Base-by-base conservation (phyloP, 192 early-diverging fungal genomes). In the Entomortierella parvispora region DNA sequence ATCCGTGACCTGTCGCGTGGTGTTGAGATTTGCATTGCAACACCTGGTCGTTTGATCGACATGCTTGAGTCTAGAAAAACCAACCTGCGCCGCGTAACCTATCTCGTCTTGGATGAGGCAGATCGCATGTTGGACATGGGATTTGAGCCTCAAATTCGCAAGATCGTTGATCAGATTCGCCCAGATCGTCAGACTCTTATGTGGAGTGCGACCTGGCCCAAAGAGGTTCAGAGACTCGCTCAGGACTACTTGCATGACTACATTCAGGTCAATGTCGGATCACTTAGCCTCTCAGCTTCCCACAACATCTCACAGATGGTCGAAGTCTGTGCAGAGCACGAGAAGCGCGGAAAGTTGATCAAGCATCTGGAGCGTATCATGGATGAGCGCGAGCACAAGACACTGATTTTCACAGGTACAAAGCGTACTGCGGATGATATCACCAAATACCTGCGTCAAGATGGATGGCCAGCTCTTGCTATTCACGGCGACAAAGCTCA, bases 161-260 rank as follows among this genome's bases (percentile, higher is more conserved):
- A 95, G 79, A 97, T 99, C 68, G 95, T 99, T 12, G 94, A 96
- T 58, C 96, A 96, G 80, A 97, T 98, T 81, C 90, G 96, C 4
- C 97, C 96, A 34, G 97, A 99, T 67, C 87, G 98, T 63, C 98
- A 99, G 80, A 99, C 97, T 22, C 88, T 99, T 49, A 96, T 99
- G 95, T 99, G 96, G 95, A 95, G 93, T 79, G 98, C 98, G 11
- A 99, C 98, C 5, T 99, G 97, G 97, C 98, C 98, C 32, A 97
- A 96, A 83, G 92, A 95, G 51, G 96, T 99, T 10, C 93, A 98
- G 74, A 83, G 85, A 61, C 88, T 99, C 12, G 98, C 96, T 20
- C 85, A 91, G 47, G 95, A 97, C 65, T 99, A 94, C 68, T 81
- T 98, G 57, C 82, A 90, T 17, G 96, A 97, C 58, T 97, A 91